phyloP scores from a whole-genome alignment of 345 rosid genomes.

The Stellera chamaejasme region DNA sequence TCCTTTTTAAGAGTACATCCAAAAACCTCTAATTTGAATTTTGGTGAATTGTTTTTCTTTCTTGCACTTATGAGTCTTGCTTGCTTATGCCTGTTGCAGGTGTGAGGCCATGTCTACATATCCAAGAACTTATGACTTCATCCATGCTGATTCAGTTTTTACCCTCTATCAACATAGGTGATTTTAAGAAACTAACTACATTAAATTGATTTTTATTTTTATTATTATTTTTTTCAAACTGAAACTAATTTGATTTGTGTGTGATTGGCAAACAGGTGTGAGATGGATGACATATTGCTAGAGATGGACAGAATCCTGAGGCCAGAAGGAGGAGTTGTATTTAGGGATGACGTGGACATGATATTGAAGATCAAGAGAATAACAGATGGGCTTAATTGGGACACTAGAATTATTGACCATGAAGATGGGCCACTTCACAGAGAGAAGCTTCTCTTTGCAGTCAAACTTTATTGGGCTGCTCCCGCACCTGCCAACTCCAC shows the following conservation, averaged over 20 bases:
- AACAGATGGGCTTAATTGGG: slow-evolving; percentile 40
- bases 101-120: slow-evolving; percentile 80
- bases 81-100: slow-evolving; percentile 31
- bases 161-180: slow-evolving; percentile 49
- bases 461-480: slow-evolving; percentile 44
- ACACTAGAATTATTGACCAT: slow-evolving; percentile 44
- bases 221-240: not conserved
- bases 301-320: slow-evolving; percentile 66
- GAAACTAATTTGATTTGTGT: not conserved
- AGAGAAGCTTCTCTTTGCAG: slow-evolving; percentile 56
- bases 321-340: slow-evolving; percentile 53
- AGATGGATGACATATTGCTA: slow-evolving; percentile 39
- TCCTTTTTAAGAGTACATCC: too few species aligned
- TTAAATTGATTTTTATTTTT: too few species aligned
- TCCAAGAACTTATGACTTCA: slow-evolving; percentile 59
- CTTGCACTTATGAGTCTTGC: too few species aligned
- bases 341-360: slow-evolving; percentile 51
- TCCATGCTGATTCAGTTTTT: slow-evolving; percentile 54
- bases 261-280: slow-evolving; percentile 27
- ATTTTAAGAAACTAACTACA: not conserved
- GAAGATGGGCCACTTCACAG: slow-evolving; percentile 54
- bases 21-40: too few species aligned
- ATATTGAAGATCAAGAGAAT: slow-evolving; percentile 46
- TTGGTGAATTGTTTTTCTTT: too few species aligned
- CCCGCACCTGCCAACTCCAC: not conserved